phyloP scores from a whole-genome alignment of 148 eudicot species.

The Euryodendron excelsum region DNA sequence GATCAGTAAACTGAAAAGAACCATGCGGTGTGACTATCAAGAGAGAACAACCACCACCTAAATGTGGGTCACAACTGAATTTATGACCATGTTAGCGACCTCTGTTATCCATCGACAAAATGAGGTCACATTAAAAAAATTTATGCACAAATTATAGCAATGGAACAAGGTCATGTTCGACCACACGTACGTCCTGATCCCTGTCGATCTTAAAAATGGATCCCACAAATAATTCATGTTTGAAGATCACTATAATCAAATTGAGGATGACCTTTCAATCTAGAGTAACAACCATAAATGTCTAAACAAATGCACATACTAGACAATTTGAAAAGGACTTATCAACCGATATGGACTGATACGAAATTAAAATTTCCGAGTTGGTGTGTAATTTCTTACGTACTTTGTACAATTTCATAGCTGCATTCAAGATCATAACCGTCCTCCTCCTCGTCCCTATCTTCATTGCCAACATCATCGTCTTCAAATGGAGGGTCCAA shows the following conservation, averaged over 20 bases:
- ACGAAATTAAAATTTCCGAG: neutral
- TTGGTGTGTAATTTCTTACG: too few relatives aligned
- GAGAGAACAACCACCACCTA: slow-evolving; percentile 6
- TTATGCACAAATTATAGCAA: neutral
- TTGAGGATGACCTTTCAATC: slow-evolving; percentile 6
- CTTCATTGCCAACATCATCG: slow-evolving; percentile 39
- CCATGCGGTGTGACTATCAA: neutral
- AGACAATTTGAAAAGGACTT: too few relatives aligned
- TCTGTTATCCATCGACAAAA: neutral
- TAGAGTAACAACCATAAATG: neutral
- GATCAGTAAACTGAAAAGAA: neutral
- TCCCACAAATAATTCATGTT: slow-evolving; percentile 11
- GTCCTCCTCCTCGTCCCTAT: slow-evolving; percentile 21
- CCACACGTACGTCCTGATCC: neutral
- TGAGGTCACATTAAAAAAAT: neutral
- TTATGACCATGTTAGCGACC: neutral
- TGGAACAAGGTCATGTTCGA: neutral
- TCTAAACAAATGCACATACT: neutral
- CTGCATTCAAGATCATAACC: slow-evolving; percentile 49
- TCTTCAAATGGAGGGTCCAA: slow-evolving; percentile 77
- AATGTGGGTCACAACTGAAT: slow-evolving; percentile 15
- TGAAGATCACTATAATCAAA: neutral
- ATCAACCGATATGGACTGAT: too few relatives aligned
- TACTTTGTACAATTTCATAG: slow-evolving; percentile 77
- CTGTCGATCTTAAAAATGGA: slow-evolving; percentile 7